Evolutionary conservation across 208 protist species (phyloP).

Genomic region (Trypanosoma cruzi): DNA sequence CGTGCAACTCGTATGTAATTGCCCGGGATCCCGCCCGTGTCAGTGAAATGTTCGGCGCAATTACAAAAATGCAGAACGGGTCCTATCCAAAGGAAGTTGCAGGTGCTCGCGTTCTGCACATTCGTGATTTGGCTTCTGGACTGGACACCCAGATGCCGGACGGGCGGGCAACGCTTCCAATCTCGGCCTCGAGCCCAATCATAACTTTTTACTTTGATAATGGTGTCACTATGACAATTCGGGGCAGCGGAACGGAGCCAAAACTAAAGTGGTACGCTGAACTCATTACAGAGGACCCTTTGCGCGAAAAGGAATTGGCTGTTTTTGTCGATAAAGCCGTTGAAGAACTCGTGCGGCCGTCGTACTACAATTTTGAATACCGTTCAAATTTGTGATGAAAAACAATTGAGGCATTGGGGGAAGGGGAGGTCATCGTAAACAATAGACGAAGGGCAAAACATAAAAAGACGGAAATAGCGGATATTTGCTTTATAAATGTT

Average conservation of each 20-base stretch:
- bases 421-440: background rate
- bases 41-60: conserved; percentile 77
- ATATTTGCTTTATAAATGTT: too few species aligned
- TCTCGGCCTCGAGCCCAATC: conserved; percentile 86
- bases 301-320: conserved; percentile 27
- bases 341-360: conserved; percentile 63
- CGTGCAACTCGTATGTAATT: conserved; percentile 94
- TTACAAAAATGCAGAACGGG: conserved; percentile 49
- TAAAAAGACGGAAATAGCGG: too few species aligned
- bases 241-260: conserved; percentile 97
- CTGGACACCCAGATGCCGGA: conserved; percentile 78
- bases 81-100: conserved; percentile 58
- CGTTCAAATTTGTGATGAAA: conserved; percentile 20
- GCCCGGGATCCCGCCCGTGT: conserved; percentile 82
- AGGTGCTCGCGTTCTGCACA: conserved; percentile 51
- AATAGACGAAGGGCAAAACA: too few species aligned
- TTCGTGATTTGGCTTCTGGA: conserved; percentile 92
- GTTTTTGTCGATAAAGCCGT: conserved; percentile 54
- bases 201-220: conserved; percentile 97
- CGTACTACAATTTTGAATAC: conserved; percentile 53
- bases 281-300: conserved; percentile 43
- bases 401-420: background rate
- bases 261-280: conserved; percentile 98
- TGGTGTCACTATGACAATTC: conserved; percentile 89
- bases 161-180: conserved; percentile 64